Evolutionary conservation across 805 yeast species (phyloP).

Genomic region (Cephaloascus fragrans): DNA sequence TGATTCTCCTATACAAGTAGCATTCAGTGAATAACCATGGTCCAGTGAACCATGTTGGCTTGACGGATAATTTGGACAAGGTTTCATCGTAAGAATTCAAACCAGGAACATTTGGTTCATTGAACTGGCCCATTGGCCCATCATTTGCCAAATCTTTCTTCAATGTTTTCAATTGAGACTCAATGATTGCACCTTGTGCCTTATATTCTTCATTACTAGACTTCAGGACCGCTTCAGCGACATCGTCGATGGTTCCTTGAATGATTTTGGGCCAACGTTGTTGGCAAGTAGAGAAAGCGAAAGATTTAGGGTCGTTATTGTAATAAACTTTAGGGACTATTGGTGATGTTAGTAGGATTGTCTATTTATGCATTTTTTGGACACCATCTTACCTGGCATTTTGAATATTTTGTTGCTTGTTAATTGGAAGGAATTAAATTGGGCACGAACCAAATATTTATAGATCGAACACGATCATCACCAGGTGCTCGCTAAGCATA

Average conservation of each 20-base stretch:
- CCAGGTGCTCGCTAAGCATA: no score
- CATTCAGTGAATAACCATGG: slow-evolving; percentile 92
- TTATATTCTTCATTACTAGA: slow-evolving; percentile 13
- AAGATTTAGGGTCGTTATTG: slow-evolving; percentile 65
- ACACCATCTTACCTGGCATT: no score
- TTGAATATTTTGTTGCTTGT: no score
- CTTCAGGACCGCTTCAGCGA: slow-evolving; percentile 23
- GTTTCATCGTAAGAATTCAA: slow-evolving; percentile 10
- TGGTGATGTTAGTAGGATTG: slow-evolving; percentile 1
- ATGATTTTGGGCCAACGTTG: slow-evolving; percentile 85
- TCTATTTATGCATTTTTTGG: no score
- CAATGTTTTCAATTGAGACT: slow-evolving; percentile 28
- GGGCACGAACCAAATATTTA: no score
- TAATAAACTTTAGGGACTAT: slow-evolving; percentile 39
- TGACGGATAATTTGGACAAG: slow-evolving; percentile 32
- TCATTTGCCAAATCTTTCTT: slow-evolving; percentile 33
- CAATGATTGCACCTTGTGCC: slow-evolving; percentile 39
- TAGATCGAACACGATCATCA: no score
- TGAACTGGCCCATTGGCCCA: slow-evolving; percentile 16
- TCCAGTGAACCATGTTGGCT: slow-evolving; percentile 68
- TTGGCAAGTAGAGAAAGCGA: slow-evolving; percentile 72
- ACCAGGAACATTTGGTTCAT: slow-evolving; percentile 5
- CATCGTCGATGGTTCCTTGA: slow-evolving; percentile 57
- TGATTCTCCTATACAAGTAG: slow-evolving; percentile 63
- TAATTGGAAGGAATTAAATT: no score